These are phyloP conservation scores for Crotalaria pallida DNA, from an alignment of 306 rosid species.

Conservation along the genomic window DNA sequence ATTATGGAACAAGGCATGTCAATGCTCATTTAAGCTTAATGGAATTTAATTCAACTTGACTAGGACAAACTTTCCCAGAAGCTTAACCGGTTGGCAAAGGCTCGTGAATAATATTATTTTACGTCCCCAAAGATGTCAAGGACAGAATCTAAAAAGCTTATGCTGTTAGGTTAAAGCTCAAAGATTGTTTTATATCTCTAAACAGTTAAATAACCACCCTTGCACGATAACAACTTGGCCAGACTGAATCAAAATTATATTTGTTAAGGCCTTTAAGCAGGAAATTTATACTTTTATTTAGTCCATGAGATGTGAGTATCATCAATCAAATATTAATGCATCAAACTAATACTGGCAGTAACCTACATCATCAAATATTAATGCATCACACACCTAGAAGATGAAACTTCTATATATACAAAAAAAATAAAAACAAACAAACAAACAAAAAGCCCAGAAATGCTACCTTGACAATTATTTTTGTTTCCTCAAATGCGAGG, in stretches of 20 bases:
- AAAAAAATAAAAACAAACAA: too few species aligned
- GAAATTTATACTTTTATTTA: too few species aligned
- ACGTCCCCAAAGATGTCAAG: neutral
- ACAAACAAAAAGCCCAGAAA: too few species aligned
- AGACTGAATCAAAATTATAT: neutral
- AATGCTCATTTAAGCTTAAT: too few species aligned
- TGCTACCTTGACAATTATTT: conserved; percentile 73
- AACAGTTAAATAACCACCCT: neutral
- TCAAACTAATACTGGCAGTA: neutral
- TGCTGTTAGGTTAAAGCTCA: neutral
- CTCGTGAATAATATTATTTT: neutral
- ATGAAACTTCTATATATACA: conserved; percentile 1
- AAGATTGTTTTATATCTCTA: neutral
- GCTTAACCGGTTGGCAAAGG: neutral
- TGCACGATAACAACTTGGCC: neutral
- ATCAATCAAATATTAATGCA: neutral
- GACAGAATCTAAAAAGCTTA: too few species aligned
- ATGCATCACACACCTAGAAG: conserved; percentile 10
- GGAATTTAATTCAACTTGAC: neutral
- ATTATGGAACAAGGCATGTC: too few species aligned
- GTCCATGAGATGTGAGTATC: neutral
- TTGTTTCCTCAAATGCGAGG: conserved; percentile 90
- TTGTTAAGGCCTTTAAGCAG: neutral
- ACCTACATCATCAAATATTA: conserved; percentile 16
- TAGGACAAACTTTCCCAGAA: neutral